Evolutionary conservation across 257 asterid species (phyloP).

Genomic region (Solanum medicagineum): DNA sequence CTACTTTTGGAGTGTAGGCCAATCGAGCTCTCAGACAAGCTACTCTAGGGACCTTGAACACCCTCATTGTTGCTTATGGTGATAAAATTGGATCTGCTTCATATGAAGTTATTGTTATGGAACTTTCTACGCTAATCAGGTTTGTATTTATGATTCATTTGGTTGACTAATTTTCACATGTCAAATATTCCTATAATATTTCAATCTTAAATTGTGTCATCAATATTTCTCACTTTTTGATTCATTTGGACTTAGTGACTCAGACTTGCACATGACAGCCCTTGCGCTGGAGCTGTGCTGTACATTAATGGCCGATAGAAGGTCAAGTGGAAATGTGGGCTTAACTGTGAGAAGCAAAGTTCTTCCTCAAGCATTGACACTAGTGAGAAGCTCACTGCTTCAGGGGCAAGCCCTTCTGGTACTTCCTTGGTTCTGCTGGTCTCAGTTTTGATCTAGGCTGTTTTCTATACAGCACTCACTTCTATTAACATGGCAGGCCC

Average conservation of each 20-base stretch:
- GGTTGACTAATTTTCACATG: not conserved
- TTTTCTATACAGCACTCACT: constrained; percentile 7
- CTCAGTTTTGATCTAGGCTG: not conserved
- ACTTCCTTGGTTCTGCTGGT: constrained; percentile 8
- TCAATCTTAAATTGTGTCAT: not conserved
- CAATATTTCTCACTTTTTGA: not conserved
- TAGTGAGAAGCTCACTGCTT: constrained; percentile 80
- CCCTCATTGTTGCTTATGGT: constrained; percentile 84
- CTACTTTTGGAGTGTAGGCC: constrained; percentile 45
- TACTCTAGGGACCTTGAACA: constrained; percentile 87
- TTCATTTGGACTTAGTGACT: constrained; percentile 48
- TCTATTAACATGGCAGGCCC: constrained; percentile 53
- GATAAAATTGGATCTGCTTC: constrained; percentile 88
- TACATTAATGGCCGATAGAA: constrained; percentile 92
- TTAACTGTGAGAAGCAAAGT: constrained; percentile 85
- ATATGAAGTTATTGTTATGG: constrained; percentile 85
- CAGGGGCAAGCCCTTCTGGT: constrained; percentile 99
- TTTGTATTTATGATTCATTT: constrained; percentile 6
- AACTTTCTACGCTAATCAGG: constrained; percentile 95
- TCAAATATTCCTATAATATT: not conserved
- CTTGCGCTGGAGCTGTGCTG: constrained; percentile 88
- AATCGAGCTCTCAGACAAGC: constrained; percentile 95
- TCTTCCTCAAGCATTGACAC: constrained; percentile 86
- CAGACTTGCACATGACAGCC: constrained; percentile 97
- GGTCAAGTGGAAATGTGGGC: constrained; percentile 86